Conservation (phyloP, 441 rosid genomes). For the Pelargonium fulgidum region DNA sequence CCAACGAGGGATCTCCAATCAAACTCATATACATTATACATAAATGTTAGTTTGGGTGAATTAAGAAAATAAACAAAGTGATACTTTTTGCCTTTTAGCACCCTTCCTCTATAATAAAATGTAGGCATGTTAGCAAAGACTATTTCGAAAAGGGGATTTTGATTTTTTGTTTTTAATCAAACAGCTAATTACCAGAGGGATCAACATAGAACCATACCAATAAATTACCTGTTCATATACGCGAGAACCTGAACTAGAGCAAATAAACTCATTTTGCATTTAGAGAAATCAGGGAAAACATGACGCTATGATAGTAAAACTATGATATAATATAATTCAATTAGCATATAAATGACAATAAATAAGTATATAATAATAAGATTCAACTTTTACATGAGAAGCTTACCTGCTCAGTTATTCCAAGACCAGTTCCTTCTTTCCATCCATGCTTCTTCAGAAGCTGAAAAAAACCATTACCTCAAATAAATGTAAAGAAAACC, state of each 20-base stretch:
- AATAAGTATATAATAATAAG: not conserved
- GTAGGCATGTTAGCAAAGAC: not conserved
- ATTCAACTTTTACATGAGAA: not conserved
- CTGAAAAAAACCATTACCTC: conserved; percentile 27
- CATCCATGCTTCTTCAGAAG: conserved; percentile 86
- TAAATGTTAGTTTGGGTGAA: not conserved
- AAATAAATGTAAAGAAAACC: not conserved
- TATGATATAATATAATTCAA: not conserved
- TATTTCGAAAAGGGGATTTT: not conserved
- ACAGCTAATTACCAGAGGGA: too few relatives aligned
- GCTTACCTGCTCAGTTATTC: conserved; percentile 56
- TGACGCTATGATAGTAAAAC: not conserved
- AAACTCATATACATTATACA: not conserved
- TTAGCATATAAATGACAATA: not conserved
- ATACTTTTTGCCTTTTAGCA: not conserved
- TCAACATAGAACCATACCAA: too few relatives aligned
- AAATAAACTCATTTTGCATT: too few relatives aligned
- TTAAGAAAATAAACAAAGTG: not conserved
- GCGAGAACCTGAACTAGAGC: too few relatives aligned
- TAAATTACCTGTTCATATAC: too few relatives aligned
- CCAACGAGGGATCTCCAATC: not conserved
- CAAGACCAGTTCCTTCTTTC: conserved; percentile 91
- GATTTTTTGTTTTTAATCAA: not conserved
- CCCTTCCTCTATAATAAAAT: not conserved
- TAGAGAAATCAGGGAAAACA: too few relatives aligned